These are phyloP conservation scores for Rhytidiadelphus loreus DNA, from an alignment of 225 moss, liverwort and hornwort species.

Conservation along the genomic window DNA sequence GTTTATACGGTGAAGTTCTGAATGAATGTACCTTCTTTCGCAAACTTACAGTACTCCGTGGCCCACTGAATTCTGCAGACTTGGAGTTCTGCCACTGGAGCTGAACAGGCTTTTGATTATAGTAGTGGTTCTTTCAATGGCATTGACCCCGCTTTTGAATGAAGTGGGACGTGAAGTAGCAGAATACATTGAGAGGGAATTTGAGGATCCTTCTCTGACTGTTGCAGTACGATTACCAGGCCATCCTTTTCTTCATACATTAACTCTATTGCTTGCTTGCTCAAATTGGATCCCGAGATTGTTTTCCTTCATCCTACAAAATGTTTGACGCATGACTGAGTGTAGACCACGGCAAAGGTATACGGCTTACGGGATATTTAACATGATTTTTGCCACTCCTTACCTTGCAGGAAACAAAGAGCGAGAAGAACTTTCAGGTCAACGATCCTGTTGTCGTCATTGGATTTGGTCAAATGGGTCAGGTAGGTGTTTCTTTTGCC, in stretches of 20 bases:
- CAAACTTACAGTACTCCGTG: neutral
- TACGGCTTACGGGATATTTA: neutral
- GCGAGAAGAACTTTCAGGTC: constrained; percentile 43
- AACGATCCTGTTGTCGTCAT: constrained; percentile 82
- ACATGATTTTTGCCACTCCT: neutral
- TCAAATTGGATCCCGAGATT: neutral
- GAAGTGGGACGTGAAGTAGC: constrained; percentile 85
- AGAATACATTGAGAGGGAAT: constrained; percentile 49
- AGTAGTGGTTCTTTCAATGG: constrained; percentile 97
- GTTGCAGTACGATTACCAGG: constrained; percentile 24
- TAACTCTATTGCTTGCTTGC: neutral
- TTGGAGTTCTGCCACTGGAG: constrained; percentile 92
- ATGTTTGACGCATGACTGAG: neutral
- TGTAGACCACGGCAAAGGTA: too few relatives aligned
- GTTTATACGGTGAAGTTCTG: neutral
- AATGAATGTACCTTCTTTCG: neutral
- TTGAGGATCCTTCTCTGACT: constrained; percentile 19
- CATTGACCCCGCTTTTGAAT: constrained; percentile 81
- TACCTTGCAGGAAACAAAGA: constrained; percentile 37
- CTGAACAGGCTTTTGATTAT: constrained; percentile 95
- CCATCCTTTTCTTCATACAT: neutral
- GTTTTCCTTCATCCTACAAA: neutral
- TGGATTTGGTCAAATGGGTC: constrained; percentile 98
- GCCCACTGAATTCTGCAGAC: constrained; percentile 29
- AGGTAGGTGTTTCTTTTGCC: constrained; percentile 39